Evolutionary conservation across 2,329 filamentous ascomycete species (phyloP), one percentile per base, ranked within the genome.

Genomic region (Diaporthe longicolla): DNA sequence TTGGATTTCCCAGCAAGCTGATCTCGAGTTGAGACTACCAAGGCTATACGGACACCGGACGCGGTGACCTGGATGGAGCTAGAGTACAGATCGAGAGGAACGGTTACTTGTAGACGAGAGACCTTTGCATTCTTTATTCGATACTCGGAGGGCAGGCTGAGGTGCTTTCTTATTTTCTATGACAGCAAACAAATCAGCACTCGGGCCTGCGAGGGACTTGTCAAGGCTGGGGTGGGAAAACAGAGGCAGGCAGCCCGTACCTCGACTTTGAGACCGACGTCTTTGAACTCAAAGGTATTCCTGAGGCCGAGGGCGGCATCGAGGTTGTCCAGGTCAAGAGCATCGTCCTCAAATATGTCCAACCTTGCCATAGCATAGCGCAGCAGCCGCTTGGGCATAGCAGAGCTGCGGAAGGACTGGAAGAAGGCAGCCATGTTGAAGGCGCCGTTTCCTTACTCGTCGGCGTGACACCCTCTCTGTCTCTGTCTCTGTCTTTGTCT

Each of bases 11-110:
- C 79, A 79, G 77, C 80, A 80, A 74, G 66, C 79, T 78, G 79
- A 15, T 83, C 81, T 55, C 84, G 82, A 75, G 84, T 79, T 78
- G 85, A 78, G 45, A 94, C 85, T 77, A 87, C 88, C 32, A 94
- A 80, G 74, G 91, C 89, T 43, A 97, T 88, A 77, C 95, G 90
- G 75, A 98, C 90, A 26, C 95, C 95, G 78, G 96, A 91, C 29
- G 96, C 89, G 80, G 98, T 94, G 78, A 96, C 90, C 40, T 90
- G 87, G 80, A 98, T 97, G 37, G 94, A 92, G 78, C 93, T 95
- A 70, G 91, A 93, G 82, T 95, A 95, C 77, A 98, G 92, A 82
- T 98, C 94, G 81, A 97, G 92, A 17, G 96, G 95, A 68, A 98
- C 89, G 10, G 93, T 97, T 71, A 98, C 86, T 79, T 93, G 93